phyloP scores from a whole-genome alignment of 106 monocot species.

The Xerophyta viscosa region DNA sequence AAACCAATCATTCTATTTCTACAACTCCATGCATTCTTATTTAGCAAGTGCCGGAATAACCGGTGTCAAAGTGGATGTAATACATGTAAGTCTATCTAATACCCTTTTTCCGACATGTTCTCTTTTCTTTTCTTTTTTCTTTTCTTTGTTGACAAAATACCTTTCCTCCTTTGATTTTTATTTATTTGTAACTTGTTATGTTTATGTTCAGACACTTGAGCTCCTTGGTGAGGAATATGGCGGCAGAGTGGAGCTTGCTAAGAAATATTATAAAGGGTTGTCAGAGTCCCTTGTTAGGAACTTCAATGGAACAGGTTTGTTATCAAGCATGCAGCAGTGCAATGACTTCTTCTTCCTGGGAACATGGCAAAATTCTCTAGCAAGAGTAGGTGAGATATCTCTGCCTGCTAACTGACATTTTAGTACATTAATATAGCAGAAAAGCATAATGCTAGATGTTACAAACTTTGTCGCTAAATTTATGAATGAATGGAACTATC shows the following conservation, averaged over 20 bases:
- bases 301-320: slow-evolving; percentile 40
- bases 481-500: too few relatives aligned
- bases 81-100: slow-evolving; percentile 24
- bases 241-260: slow-evolving; percentile 42
- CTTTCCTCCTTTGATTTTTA: too few relatives aligned
- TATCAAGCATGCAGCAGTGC: slow-evolving; percentile 53
- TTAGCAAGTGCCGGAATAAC: slow-evolving; percentile 34
- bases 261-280: slow-evolving; percentile 37
- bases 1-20: slow-evolving; percentile 28
- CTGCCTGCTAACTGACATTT: too few relatives aligned
- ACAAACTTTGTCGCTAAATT: too few relatives aligned
- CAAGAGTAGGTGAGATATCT: slow-evolving; percentile 25
- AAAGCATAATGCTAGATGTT: too few relatives aligned
- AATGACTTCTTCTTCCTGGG: slow-evolving; percentile 54
- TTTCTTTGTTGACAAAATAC: too few relatives aligned
- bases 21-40: slow-evolving; percentile 40
- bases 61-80: slow-evolving; percentile 48
- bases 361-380: slow-evolving; percentile 29
- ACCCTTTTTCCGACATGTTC: too few relatives aligned
- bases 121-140: too few relatives aligned
- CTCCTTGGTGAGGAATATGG: slow-evolving; percentile 35
- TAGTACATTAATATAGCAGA: too few relatives aligned
- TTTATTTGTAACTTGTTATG: too few relatives aligned
- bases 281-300: slow-evolving; percentile 31
- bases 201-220: too few relatives aligned